Evolutionary conservation across 108 stramenopile species (phyloP), one percentile per base, ranked within the genome.

Genomic region (Nitzschia putrida): DNA sequence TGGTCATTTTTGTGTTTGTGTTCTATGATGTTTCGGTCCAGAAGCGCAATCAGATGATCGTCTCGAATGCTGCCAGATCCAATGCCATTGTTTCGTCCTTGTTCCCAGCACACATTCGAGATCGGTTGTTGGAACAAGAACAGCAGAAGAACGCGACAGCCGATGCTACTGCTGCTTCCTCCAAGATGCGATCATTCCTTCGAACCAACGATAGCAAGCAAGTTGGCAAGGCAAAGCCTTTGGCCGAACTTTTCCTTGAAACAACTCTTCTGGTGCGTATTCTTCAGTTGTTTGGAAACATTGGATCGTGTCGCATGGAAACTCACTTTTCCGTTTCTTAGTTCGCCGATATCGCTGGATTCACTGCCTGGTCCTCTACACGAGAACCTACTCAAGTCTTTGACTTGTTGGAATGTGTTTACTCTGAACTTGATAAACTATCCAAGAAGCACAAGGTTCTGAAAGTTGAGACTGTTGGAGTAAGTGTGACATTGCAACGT

Each of bases 311-410:
- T 5, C n/a, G 1, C 49, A 4, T 1, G 49, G 1, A 50, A 1
- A 57, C 22, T 16, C 7, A 57, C 23, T 5, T 20, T 20, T 37
- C 24, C 24, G 24, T 37, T 53, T 29, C 37, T 66, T 77, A 18
- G 47, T 83, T 83, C 76, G 80, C 80, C 0, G 83, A 81, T 57
- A 81, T 84, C 54, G 78, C 61, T 34, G 79, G 79, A 66, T 56
- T 57, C 54, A 57, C 56, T 12, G 68, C 68, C 11, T 85, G 84
- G 84, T 80, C 78, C 50, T 70, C 81, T 7, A 74, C 66, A 24
- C 57, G 76, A n/a, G 79, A 79, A 11, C 84, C 84, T 3, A 60
- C 79, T 47, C 78, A 82, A 56, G 84, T 85, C 1, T 84, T 84
- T 59, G 42, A 23, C 10, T 78, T 84, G 2, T 76, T 84, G 9